A percentile compares a stretch with the other conserved stretches of the same genome.
phyloP scores from a whole-genome alignment of 139 green algal species.

The Tetraselmis chui region DNA sequence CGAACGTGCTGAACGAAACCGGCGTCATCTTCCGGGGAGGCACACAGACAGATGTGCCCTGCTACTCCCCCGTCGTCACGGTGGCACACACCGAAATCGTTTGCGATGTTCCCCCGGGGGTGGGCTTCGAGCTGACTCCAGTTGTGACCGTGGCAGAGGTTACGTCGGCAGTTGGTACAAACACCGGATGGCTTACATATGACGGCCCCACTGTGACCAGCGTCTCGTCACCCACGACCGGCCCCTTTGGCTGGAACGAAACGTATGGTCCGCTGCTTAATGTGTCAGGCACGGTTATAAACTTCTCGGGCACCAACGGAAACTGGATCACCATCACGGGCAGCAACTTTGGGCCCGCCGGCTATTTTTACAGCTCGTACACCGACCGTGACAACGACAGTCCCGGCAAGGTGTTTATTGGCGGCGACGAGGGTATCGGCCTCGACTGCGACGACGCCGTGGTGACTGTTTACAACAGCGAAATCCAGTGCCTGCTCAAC shows the following conservation, averaged over 20 bases:
- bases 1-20: constrained; percentile 5
- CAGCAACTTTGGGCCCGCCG: constrained; percentile 10
- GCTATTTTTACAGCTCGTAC: constrained; percentile 6
- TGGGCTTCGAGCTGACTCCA: neutral
- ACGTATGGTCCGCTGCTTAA: neutral
- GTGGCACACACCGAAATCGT: constrained; percentile 21
- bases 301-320: constrained; percentile 10
- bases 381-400: neutral
- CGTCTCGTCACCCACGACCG: neutral
- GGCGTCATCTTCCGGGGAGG: neutral
- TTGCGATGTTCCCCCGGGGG: constrained; percentile 4
- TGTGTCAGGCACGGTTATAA: neutral
- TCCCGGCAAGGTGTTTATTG: constrained; percentile 3
- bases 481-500: constrained; percentile 15
- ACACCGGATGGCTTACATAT: neutral
- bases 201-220: neutral
- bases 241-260: neutral
- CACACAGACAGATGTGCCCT: neutral
- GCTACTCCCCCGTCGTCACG: constrained; percentile 3
- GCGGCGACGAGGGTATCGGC: neutral
- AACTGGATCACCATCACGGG: constrained; percentile 19
- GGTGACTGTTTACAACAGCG: constrained; percentile 7
- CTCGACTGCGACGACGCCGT: neutral
- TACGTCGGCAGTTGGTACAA: neutral
- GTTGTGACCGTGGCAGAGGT: neutral